phyloP scores from a whole-genome alignment of 768 basidiomycete genomes.

The Hericium alpestre region DNA sequence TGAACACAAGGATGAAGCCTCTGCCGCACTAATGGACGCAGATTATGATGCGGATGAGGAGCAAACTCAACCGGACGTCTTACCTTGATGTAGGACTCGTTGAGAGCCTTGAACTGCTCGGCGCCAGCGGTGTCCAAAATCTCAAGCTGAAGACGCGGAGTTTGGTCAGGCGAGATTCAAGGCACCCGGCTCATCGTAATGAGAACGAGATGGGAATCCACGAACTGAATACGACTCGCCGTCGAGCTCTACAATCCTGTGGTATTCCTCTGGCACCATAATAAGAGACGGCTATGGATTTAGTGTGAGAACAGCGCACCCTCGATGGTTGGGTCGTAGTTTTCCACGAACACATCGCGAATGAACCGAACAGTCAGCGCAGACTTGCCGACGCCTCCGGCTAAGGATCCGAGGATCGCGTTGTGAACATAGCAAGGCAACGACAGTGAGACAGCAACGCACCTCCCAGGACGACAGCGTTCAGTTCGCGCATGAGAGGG shows the following conservation, averaged over 20 bases:
- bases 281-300: neutral
- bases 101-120: constrained; percentile 76
- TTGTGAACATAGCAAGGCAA: too few species aligned
- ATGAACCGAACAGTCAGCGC: constrained; percentile 76
- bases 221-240: constrained; percentile 52
- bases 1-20: constrained; percentile 81
- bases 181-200: neutral
- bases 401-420: constrained; percentile 23
- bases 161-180: neutral
- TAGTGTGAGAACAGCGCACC: constrained; percentile 29
- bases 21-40: constrained; percentile 38
- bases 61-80: constrained; percentile 2
- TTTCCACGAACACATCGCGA: constrained; percentile 59
- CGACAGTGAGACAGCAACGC: constrained; percentile 13
- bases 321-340: constrained; percentile 81
- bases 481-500: constrained; percentile 53
- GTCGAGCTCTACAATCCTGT: constrained; percentile 54
- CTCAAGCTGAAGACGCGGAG: constrained; percentile 43
- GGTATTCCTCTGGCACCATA: constrained; percentile 52
- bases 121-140: constrained; percentile 77
- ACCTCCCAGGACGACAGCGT: constrained; percentile 77
- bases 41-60: constrained; percentile 1
- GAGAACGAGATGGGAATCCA: constrained; percentile 8
- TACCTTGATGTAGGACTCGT: constrained; percentile 77
- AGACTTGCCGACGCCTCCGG: constrained; percentile 85